Percentiles rank a stretch among this genome's conserved stretches.
Conservation (phyloP, 768 basidiomycete species). For the Leccinum boreale region DNA sequence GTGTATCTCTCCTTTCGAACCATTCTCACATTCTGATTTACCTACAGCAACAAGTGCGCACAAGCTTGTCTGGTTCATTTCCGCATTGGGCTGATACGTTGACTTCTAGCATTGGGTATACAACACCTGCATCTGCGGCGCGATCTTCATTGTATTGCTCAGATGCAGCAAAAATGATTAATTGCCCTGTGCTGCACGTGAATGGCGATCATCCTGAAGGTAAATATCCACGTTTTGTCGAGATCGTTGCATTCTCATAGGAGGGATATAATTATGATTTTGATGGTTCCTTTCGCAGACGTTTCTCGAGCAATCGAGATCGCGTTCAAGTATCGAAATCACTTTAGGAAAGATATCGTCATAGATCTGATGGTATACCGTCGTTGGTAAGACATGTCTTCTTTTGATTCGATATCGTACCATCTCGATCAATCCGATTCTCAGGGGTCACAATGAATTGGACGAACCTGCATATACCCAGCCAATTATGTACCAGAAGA, state of each 20-base stretch:
- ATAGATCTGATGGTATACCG: conserved; percentile 89
- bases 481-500: conserved; percentile 89
- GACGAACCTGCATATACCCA: conserved; percentile 86
- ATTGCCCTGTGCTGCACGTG: conserved; percentile 84
- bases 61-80: not conserved
- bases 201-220: conserved; percentile 92
- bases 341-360: conserved; percentile 90
- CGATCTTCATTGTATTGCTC: conserved; percentile 88
- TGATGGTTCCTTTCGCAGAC: conserved; percentile 41
- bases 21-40: not conserved
- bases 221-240: conserved; percentile 1
- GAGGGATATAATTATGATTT: not conserved
- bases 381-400: conserved; percentile 51
- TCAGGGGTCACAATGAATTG: conserved; percentile 84
- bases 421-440: not conserved
- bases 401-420: not conserved
- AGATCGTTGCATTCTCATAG: not conserved
- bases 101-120: conserved; percentile 78
- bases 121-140: conserved; percentile 80
- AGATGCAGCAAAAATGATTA: conserved; percentile 87
- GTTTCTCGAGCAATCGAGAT: conserved; percentile 81
- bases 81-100: not conserved
- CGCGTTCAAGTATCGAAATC: conserved; percentile 83
- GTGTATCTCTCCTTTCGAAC: not conserved
- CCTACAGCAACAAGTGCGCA: not conserved